Evolutionary conservation across 164 flowering plant genomes (phyloP).

Genomic region (Echeveria elegans): DNA sequence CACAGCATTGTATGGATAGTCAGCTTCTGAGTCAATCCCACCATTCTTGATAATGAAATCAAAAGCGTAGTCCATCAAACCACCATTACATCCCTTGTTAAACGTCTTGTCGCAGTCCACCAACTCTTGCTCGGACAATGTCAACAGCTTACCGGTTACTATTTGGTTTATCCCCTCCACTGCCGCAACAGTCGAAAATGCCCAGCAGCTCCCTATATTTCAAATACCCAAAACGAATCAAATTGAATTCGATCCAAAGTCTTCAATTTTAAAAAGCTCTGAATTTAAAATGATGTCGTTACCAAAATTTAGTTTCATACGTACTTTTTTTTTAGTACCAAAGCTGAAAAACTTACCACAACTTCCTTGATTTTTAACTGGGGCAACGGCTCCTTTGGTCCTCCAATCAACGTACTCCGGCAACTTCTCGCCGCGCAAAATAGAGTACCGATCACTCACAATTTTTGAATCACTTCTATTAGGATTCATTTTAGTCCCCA

Average conservation of each 20-base stretch:
- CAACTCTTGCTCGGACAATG: slow-evolving; percentile 41
- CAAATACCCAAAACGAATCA: background rate
- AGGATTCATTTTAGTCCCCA: slow-evolving; percentile 23
- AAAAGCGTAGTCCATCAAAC: slow-evolving; percentile 40
- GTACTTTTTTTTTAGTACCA: background rate
- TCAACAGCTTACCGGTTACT: slow-evolving; percentile 31
- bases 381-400: slow-evolving; percentile 30
- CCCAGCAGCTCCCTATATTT: slow-evolving; percentile 45
- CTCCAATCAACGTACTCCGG: slow-evolving; percentile 38
- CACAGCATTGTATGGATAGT: slow-evolving; percentile 31
- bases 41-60: slow-evolving; percentile 33
- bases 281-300: background rate
- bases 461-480: slow-evolving; percentile 7
- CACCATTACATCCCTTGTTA: slow-evolving; percentile 39
- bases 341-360: slow-evolving; percentile 27
- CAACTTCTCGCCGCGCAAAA: slow-evolving; percentile 22
- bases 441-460: slow-evolving; percentile 21
- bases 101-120: slow-evolving; percentile 33
- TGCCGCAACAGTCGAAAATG: slow-evolving; percentile 37
- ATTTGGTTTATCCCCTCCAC: slow-evolving; percentile 45
- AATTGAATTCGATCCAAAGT: too few species aligned
- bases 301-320: background rate
- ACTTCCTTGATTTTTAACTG: slow-evolving; percentile 38
- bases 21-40: slow-evolving; percentile 34
- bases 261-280: background rate